phyloP scores from a whole-genome alignment of 2,329 filamentous ascomycete genomes.

The Penicillium sp. region DNA sequence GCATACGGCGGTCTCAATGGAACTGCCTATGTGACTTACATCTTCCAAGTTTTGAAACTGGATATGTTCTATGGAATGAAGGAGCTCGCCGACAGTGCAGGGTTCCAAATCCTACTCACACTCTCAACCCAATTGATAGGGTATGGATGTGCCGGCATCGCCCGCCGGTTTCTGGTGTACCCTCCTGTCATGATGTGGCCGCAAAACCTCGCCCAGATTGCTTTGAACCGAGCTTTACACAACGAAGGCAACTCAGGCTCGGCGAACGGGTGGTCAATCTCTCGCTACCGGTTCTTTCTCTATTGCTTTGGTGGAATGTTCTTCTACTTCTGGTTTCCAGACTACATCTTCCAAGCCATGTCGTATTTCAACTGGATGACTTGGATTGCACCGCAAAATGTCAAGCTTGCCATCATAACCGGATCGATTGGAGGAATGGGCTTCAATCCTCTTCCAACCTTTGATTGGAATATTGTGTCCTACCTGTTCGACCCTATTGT shows the following conservation, averaged over 20 bases:
- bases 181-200: conserved; percentile 34
- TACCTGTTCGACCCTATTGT: conserved; percentile 42
- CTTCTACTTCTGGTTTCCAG: conserved; percentile 55
- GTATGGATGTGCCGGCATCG: conserved; percentile 41
- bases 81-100: conserved; percentile 19
- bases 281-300: conserved; percentile 43
- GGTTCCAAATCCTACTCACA: conserved; percentile 39
- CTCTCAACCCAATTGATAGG: conserved; percentile 42
- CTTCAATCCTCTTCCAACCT: conserved; percentile 45
- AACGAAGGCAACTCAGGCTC: background rate
- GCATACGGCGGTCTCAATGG: conserved; percentile 36
- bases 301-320: conserved; percentile 51
- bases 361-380: conserved; percentile 55
- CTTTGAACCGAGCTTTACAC: conserved; percentile 13
- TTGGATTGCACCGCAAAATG: conserved; percentile 53
- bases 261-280: conserved; percentile 12
- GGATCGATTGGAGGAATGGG: conserved; percentile 45
- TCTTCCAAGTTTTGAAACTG: conserved; percentile 10
- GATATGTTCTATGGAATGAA: conserved; percentile 11
- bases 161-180: conserved; percentile 37
- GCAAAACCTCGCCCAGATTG: conserved; percentile 9
- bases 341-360: conserved; percentile 51
- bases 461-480: conserved; percentile 47
- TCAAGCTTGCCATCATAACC: conserved; percentile 39
- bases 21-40: conserved; percentile 10